phyloP scores from a whole-genome alignment of 2,329 filamentous ascomycete genomes.

The Exophiala sp. region DNA sequence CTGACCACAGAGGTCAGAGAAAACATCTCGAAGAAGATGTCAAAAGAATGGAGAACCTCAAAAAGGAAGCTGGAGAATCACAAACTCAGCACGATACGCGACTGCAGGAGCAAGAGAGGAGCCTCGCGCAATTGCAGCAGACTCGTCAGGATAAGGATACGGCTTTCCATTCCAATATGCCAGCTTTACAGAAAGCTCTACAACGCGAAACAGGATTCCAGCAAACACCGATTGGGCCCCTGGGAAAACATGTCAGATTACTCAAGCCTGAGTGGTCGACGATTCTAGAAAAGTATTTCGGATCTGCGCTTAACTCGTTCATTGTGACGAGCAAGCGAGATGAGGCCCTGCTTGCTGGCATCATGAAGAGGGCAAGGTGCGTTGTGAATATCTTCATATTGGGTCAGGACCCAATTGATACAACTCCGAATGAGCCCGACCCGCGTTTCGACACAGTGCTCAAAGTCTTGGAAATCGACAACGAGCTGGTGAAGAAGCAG shows the following conservation, averaged over 20 bases:
- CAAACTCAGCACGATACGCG: conserved; percentile 50
- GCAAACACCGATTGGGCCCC: conserved; percentile 73
- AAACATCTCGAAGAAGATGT: conserved; percentile 36
- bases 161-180: conserved; percentile 59
- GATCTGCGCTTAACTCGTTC: conserved; percentile 69
- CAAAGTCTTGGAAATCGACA: conserved; percentile 73
- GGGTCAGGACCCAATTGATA: conserved; percentile 54
- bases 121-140: conserved; percentile 52
- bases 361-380: conserved; percentile 61
- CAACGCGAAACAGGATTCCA: conserved; percentile 65
- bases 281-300: conserved; percentile 74
- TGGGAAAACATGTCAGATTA: conserved; percentile 74
- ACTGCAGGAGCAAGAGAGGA: conserved; percentile 50
- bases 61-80: conserved; percentile 17
- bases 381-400: conserved; percentile 63
- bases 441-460: conserved; percentile 70
- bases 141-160: conserved; percentile 59
- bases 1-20: conserved; percentile 40
- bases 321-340: conserved; percentile 76
- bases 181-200: conserved; percentile 64
- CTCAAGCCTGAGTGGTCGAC: conserved; percentile 77
- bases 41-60: conserved; percentile 31
- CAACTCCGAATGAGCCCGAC: conserved; percentile 69
- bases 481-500: conserved; percentile 72
- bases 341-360: conserved; percentile 60